Conservation (phyloP, 257 asterid species). For the Thymus quinquecostatus region DNA sequence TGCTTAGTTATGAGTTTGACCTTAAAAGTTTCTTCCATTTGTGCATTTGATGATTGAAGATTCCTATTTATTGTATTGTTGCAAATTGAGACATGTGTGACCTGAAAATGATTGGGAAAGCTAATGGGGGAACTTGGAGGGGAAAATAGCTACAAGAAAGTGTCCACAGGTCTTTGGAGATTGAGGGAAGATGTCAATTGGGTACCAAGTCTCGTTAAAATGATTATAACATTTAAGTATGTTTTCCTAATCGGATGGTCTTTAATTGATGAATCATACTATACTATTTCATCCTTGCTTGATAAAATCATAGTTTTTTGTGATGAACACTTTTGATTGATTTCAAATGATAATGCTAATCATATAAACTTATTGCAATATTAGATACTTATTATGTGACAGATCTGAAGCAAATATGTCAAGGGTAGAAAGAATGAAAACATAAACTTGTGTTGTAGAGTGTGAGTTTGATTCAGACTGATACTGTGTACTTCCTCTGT, state of each 20-base stretch:
- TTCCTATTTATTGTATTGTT: slow-evolving; percentile 7
- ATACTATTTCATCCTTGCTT: background rate
- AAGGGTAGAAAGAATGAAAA: slow-evolving; percentile 11
- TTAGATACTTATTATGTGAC: background rate
- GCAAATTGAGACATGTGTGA: background rate
- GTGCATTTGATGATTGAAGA: slow-evolving; percentile 3
- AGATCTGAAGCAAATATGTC: background rate
- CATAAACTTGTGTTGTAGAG: slow-evolving; percentile 20
- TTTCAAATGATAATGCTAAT: background rate
- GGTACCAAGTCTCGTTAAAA: background rate
- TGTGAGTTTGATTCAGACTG: background rate
- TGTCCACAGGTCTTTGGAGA: background rate
- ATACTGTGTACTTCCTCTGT: too few relatives aligned
- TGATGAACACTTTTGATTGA: background rate
- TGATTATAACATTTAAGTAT: background rate
- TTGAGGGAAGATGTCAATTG: slow-evolving; percentile 1
- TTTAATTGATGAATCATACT: background rate
- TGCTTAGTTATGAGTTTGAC: slow-evolving; percentile 11
- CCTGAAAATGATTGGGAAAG: slow-evolving; percentile 2
- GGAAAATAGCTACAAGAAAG: background rate
- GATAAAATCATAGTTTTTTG: background rate
- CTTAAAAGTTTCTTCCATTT: slow-evolving; percentile 17
- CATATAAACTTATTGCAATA: background rate
- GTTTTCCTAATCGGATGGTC: background rate
- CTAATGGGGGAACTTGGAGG: slow-evolving; percentile 6